phyloP scores from a whole-genome alignment of 2,329 filamentous ascomycete species.

The Pyrenophora graminea region DNA sequence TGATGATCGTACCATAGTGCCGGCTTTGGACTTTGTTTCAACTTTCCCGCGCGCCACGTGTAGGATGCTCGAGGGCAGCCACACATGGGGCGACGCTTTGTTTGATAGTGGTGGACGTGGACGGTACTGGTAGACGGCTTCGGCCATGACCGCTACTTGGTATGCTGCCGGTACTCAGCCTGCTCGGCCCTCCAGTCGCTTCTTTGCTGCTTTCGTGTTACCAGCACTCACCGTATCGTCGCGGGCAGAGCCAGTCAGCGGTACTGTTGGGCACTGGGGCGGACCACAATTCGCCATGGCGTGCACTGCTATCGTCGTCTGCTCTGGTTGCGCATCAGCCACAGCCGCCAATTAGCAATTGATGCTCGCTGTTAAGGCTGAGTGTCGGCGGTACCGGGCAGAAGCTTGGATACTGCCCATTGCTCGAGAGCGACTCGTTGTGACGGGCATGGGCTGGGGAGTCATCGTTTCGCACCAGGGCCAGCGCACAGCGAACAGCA shows the following conservation, averaged over 20 bases:
- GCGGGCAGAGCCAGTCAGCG: constrained; percentile 5
- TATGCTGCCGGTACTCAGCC: constrained; percentile 9
- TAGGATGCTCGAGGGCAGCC: constrained; percentile 17
- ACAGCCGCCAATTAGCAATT: not conserved
- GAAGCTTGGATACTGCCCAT: no score
- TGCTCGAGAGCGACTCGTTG: no score
- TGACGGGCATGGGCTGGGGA: not conserved
- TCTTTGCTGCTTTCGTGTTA: constrained; percentile 4
- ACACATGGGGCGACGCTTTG: constrained; percentile 24
- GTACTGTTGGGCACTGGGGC: not conserved
- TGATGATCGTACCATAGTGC: constrained; percentile 31
- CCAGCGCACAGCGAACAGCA: constrained; percentile 11
- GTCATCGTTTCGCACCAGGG: constrained; percentile 24
- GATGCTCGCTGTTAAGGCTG: not conserved
- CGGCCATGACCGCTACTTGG: constrained; percentile 14
- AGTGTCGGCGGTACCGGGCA: no score
- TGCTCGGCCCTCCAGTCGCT: not conserved
- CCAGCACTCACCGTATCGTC: constrained; percentile 15
- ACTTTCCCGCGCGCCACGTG: constrained; percentile 34
- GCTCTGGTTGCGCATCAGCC: no score
- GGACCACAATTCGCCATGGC: not conserved
- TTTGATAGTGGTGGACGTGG: constrained; percentile 12
- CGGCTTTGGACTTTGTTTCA: constrained; percentile 37
- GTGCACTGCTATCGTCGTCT: no score
- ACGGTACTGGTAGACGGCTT: constrained; percentile 2